These are phyloP conservation scores for Candida piceae DNA, from an alignment of 805 yeast genomes.

Conservation along the genomic window DNA sequence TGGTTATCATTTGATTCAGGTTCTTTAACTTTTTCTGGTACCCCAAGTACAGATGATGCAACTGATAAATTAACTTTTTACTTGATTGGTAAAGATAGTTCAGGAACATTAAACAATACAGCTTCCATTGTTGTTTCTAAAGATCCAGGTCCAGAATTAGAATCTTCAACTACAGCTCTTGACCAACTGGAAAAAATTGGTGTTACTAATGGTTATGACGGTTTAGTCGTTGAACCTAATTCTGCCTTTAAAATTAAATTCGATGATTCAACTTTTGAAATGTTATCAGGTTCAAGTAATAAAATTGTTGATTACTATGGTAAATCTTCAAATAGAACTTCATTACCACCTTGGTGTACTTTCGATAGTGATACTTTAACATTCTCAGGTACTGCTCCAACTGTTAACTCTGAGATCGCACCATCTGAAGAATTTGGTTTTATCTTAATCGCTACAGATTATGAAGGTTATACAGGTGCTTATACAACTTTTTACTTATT, in stretches of 20 bases:
- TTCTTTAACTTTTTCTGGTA: slow-evolving; percentile 63
- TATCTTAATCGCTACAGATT: slow-evolving; percentile 74
- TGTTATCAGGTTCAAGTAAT: slow-evolving; percentile 38
- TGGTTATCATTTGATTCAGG: slow-evolving; percentile 74
- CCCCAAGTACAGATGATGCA: slow-evolving; percentile 46
- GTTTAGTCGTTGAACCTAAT: slow-evolving; percentile 70
- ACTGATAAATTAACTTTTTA: slow-evolving; percentile 44
- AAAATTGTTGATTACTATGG: slow-evolving; percentile 70
- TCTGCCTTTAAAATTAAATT: slow-evolving; percentile 62
- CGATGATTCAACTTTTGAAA: slow-evolving; percentile 52
- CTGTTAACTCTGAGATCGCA: slow-evolving; percentile 79
- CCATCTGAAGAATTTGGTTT: slow-evolving; percentile 74
- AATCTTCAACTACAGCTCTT: slow-evolving; percentile 37
- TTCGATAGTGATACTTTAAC: slow-evolving; percentile 61
- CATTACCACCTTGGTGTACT: slow-evolving; percentile 85
- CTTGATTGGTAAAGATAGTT: slow-evolving; percentile 58
- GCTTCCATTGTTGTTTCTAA: slow-evolving; percentile 59
- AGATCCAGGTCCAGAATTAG: slow-evolving; percentile 48
- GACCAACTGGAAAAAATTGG: slow-evolving; percentile 61
- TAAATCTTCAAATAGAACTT: slow-evolving; percentile 72
- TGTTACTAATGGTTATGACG: slow-evolving; percentile 68
- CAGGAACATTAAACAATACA: slow-evolving; percentile 44
- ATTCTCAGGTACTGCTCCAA: slow-evolving; percentile 85
- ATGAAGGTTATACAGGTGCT: slow-evolving; percentile 66
- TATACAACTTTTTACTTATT: slow-evolving; percentile 64